A percentile compares a stretch with the other conserved stretches of the same genome.
These are phyloP conservation scores for Tylopilus sp. DNA, from an alignment of 768 basidiomycete species.

Conservation along the genomic window DNA sequence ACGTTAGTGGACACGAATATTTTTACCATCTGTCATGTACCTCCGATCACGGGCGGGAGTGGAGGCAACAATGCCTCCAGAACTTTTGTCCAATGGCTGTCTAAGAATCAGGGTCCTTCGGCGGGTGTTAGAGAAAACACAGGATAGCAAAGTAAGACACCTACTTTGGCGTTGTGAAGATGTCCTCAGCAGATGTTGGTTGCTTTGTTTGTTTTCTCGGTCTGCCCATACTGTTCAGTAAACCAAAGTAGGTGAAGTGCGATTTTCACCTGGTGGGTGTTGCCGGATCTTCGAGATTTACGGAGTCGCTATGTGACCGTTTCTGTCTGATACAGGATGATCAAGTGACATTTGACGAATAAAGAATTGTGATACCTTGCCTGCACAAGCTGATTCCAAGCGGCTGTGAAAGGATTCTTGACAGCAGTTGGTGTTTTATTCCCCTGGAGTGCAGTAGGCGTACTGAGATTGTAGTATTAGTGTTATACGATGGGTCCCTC, in stretches of 20 bases:
- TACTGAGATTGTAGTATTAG: neutral
- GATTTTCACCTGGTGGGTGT: conserved; percentile 24
- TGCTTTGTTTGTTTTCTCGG: conserved; percentile 1
- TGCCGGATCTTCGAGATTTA: conserved; percentile 2
- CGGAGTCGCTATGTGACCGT: conserved; percentile 22
- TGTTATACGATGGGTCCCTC: neutral
- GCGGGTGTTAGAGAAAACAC: neutral
- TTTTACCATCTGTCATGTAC: conserved; percentile 5
- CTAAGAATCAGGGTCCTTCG: neutral
- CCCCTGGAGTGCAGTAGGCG: neutral
- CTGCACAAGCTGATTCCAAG: conserved; percentile 19
- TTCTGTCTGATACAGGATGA: conserved; percentile 19
- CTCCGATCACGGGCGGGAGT: neutral
- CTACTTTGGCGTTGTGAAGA: conserved; percentile 10
- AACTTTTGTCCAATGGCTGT: neutral
- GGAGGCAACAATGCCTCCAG: neutral
- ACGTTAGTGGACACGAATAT: neutral
- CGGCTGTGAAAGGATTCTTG: conserved; percentile 20
- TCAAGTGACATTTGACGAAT: neutral
- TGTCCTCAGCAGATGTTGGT: conserved; percentile 2
- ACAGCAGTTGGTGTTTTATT: neutral
- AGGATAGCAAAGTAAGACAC: neutral
- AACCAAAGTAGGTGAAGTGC: neutral
- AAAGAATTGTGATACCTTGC: conserved; percentile 9
- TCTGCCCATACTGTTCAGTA: conserved; percentile 1